Evolutionary conservation across 1,139 yeast genomes (phyloP), one percentile per base, ranked within the genome.

Genomic region (Saccharomyces uvarum): DNA sequence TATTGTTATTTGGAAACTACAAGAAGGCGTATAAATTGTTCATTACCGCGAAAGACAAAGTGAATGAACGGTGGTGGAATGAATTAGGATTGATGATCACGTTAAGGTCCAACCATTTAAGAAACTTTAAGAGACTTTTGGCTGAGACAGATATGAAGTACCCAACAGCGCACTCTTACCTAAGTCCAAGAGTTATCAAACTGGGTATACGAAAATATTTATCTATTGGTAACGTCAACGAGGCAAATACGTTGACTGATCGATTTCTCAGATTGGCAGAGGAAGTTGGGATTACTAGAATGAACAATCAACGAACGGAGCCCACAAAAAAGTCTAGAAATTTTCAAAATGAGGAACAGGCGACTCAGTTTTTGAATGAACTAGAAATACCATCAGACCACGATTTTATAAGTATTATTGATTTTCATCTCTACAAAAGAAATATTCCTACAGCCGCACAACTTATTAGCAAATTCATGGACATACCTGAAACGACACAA

Each of bases 21-120:
- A 58, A 59, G 21, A 62, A 63, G 33, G 75, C 75, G 0, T 59
- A 59, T 5, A 54, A 57, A 7, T 55, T 72, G 14, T 65, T 72
- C 50, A 51, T 59, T 19, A 60, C 65, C 7, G 59, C 60, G 28
- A 59, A 63, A 47, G 62, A 57, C 4, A 66, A 64, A 27, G 63
- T 70, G 0, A 56, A 66, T 31, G 66, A 71, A 53, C 59, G 72
- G 50, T 73, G 75, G 75, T 73, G 76, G 76, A 63, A 67, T 56
- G 75, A 72, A 54, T 54, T 72, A 48, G 70, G 74, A 24, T 57
- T 71, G 61, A 67, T 68, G 61, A 61, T 69, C 13, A 59, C 67
- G 24, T 56, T 73, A 41, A 62, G 68, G 9, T 54, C 63, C 8
- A 67, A 67, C n/a, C 63, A 70, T 49, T 51, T 73, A 14, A 61